Conservation (phyloP, 345 rosid genomes). For the Salix brachista region DNA sequence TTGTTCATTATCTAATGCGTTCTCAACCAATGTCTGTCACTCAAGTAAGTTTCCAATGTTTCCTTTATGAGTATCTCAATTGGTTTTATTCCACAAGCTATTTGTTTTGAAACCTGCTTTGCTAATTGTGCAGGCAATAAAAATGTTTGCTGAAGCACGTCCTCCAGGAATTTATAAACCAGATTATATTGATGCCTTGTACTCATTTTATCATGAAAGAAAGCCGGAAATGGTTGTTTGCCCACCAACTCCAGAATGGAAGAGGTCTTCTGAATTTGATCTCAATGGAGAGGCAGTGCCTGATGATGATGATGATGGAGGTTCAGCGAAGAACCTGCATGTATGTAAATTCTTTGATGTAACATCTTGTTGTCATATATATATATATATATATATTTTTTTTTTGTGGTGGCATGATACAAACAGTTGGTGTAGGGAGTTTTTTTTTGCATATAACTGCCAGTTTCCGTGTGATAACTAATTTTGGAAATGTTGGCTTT, state of each 20-base stretch:
- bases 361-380: constrained; percentile 3
- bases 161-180: constrained; percentile 98
- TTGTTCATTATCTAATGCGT: constrained; percentile 91
- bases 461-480: neutral
- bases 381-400: no score
- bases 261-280: constrained; percentile 87
- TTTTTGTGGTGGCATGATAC: neutral
- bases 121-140: constrained; percentile 58
- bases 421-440: neutral
- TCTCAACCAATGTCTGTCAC: constrained; percentile 69
- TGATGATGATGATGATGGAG: constrained; percentile 65
- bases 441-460: neutral
- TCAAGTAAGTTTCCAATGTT: constrained; percentile 44
- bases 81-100: neutral
- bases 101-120: constrained; percentile 8
- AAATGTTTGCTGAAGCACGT: constrained; percentile 75
- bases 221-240: constrained; percentile 65
- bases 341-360: constrained; percentile 36
- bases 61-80: neutral
- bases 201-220: constrained; percentile 84
- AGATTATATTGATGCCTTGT: constrained; percentile 79
- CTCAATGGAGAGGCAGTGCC: constrained; percentile 94
- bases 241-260: constrained; percentile 97
- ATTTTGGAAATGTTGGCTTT: neutral
- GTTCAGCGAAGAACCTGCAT: constrained; percentile 36